A percentile compares a stretch with the other conserved stretches of the same genome.
Conservation (phyloP, 768 basidiomycete species). For the Tulasnella sp. region DNA sequence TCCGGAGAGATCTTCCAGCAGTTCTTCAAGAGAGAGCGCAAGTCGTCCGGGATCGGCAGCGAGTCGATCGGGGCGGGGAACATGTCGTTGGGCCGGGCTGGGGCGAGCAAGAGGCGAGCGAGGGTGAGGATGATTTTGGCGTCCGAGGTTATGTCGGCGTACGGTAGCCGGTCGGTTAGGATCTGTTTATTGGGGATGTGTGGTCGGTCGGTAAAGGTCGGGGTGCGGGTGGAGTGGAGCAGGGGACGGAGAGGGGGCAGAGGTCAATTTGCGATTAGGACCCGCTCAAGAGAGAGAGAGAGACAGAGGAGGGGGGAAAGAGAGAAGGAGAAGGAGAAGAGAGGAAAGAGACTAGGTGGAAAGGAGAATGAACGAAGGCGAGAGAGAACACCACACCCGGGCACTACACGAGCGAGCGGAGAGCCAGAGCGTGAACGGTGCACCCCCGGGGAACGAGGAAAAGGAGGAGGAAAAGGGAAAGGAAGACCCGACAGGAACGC, state of each 20-base stretch:
- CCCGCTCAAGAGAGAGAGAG: neutral
- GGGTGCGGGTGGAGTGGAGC: neutral
- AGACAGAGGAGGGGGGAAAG: neutral
- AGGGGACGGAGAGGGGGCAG: neutral
- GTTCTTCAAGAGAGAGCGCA: neutral
- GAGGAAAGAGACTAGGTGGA: neutral
- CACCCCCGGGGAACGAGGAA: neutral
- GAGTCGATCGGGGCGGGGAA: constrained; percentile 1
- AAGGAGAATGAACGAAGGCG: neutral
- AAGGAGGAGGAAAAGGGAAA: neutral
- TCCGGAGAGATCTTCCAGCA: constrained; percentile 1
- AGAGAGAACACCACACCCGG: neutral
- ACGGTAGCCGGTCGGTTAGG: neutral
- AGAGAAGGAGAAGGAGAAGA: neutral
- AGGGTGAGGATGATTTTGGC: constrained; percentile 7
- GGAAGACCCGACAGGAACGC: neutral
- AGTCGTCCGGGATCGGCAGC: neutral
- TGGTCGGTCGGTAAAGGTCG: neutral
- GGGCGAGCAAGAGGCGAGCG: neutral
- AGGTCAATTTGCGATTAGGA: neutral
- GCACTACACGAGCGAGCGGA: neutral
- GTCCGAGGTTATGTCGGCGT: constrained; percentile 9
- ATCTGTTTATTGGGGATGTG: neutral
- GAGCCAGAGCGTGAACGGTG: neutral
- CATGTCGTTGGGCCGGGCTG: constrained; percentile 3